Evolutionary conservation across 225 moss, liverwort and hornwort species (phyloP).

Genomic region (Anthoceros angustus): DNA sequence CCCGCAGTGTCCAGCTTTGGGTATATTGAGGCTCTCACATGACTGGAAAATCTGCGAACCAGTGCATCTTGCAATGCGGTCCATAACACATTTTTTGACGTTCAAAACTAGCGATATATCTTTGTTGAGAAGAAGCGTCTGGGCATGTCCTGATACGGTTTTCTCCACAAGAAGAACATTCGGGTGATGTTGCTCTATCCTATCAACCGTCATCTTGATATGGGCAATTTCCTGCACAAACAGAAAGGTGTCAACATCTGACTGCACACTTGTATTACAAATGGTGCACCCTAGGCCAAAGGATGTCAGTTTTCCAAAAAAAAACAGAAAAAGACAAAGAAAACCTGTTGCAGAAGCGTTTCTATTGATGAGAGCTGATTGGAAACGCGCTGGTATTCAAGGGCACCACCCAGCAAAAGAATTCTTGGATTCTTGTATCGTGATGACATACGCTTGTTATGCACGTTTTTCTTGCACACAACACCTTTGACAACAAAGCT

Average conservation of each 20-base stretch:
- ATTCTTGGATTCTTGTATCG: constrained; percentile 62
- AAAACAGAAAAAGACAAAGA: neutral
- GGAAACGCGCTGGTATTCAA: constrained; percentile 91
- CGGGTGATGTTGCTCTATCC: constrained; percentile 82
- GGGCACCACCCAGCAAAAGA: constrained; percentile 72
- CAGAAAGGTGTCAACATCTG: neutral
- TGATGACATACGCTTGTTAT: constrained; percentile 69
- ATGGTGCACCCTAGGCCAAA: no score
- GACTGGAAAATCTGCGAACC: constrained; percentile 74
- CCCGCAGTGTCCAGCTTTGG: constrained; percentile 60
- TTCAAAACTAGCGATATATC: constrained; percentile 79
- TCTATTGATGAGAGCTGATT: constrained; percentile 88
- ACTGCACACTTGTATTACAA: neutral
- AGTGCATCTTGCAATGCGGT: constrained; percentile 80
- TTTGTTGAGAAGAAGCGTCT: constrained; percentile 56
- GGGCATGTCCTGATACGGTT: constrained; percentile 77
- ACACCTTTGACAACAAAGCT: constrained; percentile 80
- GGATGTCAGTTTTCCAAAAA: neutral
- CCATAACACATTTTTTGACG: constrained; percentile 63
- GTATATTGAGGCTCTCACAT: constrained; percentile 61
- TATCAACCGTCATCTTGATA: constrained; percentile 89
- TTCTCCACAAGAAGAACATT: constrained; percentile 91
- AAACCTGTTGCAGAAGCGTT: constrained; percentile 80
- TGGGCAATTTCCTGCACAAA: constrained; percentile 73
- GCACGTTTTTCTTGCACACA: constrained; percentile 73